Base-by-base conservation (phyloP, 2,329 filamentous ascomycete species). In the Botrytis galanthina region DNA sequence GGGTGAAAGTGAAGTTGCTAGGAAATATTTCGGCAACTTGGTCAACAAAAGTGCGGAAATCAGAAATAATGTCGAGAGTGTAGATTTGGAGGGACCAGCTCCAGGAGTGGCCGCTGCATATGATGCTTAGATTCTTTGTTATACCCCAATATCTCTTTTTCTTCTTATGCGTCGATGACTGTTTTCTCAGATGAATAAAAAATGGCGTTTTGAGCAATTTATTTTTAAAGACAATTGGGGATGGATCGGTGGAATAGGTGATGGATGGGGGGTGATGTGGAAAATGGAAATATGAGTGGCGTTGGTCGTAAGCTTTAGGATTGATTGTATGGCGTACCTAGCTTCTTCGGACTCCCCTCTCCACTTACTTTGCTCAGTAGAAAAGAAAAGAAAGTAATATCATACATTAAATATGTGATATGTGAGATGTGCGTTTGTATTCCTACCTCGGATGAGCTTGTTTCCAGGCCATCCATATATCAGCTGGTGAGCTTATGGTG, bases 21-120 rank as follows among this genome's bases (percentile, higher is more conserved):
- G 89, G 77, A 97, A 95, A 83, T 98, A 97, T 84, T 99, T 99
- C 82, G 85, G 89, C 70, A 96, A 97, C 79, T 87, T 99, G 29
- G 90, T 96, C 70, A 88, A 92, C 74, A 87, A 90, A 77, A 90
- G 87, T 75, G 84, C 84, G 32, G 82, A 84, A 73, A 85, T 91
- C 78, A 85, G 87, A 39, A 78, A 76, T 44, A 79, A 75, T 9
- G 81, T 82, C 42, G 78, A 82, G 73, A 76, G 74, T 9, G 80
- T 82, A 14, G 80, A 82, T 75, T 73, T 82, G 18, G 80, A 82
- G 62, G 80, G 80, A 3, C 77, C 80, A 7, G 79, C 79, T 32
- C 80, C 80, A 1, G 80, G 80, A 7, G 78, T 82, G 9, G 80
- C 80, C 9, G 80, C 76, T 20, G 78, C 74, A 64, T 81, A 79